phyloP scores from a whole-genome alignment of 257 asterid species.

The Nyctanthes arbortristis region DNA sequence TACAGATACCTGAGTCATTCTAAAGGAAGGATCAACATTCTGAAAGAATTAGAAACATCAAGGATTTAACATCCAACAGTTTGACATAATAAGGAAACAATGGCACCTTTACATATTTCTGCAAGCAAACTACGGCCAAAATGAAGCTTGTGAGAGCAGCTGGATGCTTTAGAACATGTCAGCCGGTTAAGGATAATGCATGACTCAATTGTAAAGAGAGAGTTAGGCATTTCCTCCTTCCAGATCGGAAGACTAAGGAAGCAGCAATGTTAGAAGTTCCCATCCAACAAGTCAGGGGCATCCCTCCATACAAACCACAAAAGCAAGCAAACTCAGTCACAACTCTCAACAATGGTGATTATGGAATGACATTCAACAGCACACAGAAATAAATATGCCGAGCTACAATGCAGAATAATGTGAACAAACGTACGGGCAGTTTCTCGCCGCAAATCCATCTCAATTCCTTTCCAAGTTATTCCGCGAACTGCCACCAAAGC shows the following conservation, averaged over 20 bases:
- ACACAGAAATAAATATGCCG: constrained; percentile 18
- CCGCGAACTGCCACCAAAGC: constrained; percentile 59
- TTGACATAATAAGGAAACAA: background rate
- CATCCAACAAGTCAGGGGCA: background rate
- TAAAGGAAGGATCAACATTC: constrained; percentile 13
- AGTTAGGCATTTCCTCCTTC: constrained; percentile 21
- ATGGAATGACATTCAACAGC: constrained; percentile 4
- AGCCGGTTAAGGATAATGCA: constrained; percentile 8
- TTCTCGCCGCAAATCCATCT: constrained; percentile 24
- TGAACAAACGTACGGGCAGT: constrained; percentile 22
- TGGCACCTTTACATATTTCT: constrained; percentile 1
- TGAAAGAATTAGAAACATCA: background rate
- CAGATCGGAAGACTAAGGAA: background rate
- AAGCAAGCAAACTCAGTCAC: background rate
- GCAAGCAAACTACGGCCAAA: background rate
- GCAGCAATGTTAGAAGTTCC: background rate
- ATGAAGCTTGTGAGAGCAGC: background rate
- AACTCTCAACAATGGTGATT: background rate
- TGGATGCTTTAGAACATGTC: constrained; percentile 13
- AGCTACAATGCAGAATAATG: constrained; percentile 20
- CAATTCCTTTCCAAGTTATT: constrained; percentile 39
- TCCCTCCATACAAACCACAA: constrained; percentile 12
- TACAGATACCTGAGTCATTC: background rate
- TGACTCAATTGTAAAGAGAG: constrained; percentile 17
- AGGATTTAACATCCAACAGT: constrained; percentile 9